Conservation (phyloP, 306 rosid genomes). For the Gleditsia sinensis region DNA sequence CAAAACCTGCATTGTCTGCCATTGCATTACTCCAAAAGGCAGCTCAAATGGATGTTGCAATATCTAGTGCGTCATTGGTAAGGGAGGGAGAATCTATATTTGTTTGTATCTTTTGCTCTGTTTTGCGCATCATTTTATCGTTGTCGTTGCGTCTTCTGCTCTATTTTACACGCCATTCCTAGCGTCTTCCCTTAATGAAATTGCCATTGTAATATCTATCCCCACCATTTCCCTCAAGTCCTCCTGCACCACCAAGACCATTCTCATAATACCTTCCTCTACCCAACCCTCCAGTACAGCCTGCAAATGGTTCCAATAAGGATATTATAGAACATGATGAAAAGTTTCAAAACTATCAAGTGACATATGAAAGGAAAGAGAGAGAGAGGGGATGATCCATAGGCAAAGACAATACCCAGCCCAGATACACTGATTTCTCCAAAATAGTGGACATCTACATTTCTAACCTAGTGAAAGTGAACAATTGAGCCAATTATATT, state of each 20-base stretch:
- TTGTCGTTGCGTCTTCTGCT: too few species aligned
- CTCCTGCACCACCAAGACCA: slow-evolving; percentile 87
- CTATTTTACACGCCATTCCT: too few species aligned
- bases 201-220: slow-evolving; percentile 76
- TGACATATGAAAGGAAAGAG: slow-evolving; percentile 1
- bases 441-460: slow-evolving; percentile 53
- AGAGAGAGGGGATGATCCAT: slow-evolving; percentile 18
- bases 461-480: slow-evolving; percentile 90
- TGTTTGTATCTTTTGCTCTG: too few species aligned
- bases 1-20: too few species aligned
- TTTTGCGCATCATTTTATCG: too few species aligned
- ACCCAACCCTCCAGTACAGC: slow-evolving; percentile 86
- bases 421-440: slow-evolving; percentile 84
- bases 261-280: slow-evolving; percentile 61
- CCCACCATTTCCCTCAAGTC: slow-evolving; percentile 94
- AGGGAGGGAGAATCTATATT: too few species aligned
- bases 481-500: slow-evolving; percentile 79
- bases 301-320: slow-evolving; percentile 48
- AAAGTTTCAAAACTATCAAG: slow-evolving; percentile 23
- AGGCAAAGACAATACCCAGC: slow-evolving; percentile 62
- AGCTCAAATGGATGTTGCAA: too few species aligned
- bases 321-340: slow-evolving; percentile 18
- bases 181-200: slow-evolving; percentile 83
- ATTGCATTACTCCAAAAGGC: too few species aligned
- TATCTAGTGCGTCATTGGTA: too few species aligned